Conservation (phyloP, 2,329 filamentous ascomycete genomes). For the Elsinoe batatas region DNA sequence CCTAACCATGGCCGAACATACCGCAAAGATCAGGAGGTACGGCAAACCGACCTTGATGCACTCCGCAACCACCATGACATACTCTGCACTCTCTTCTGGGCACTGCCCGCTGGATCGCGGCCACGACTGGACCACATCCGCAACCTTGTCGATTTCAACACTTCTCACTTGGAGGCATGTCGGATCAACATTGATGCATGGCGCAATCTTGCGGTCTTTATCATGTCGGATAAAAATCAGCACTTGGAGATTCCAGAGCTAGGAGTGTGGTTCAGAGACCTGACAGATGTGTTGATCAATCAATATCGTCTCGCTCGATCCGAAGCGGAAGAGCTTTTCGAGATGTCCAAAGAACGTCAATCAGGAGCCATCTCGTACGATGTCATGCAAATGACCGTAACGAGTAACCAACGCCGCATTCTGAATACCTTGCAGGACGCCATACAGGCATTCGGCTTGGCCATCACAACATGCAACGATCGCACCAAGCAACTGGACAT, state of each 20-base stretch:
- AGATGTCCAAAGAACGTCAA: slow-evolving; percentile 28
- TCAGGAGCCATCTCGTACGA: slow-evolving; percentile 34
- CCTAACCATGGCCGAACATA: slow-evolving; percentile 53
- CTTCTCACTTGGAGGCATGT: slow-evolving; percentile 50
- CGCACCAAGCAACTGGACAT: slow-evolving; percentile 16
- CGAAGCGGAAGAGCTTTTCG: slow-evolving; percentile 47
- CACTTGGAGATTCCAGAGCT: slow-evolving; percentile 38
- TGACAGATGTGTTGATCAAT: slow-evolving; percentile 41
- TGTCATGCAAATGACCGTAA: slow-evolving; percentile 43
- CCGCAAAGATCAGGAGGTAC: slow-evolving; percentile 47
- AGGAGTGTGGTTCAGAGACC: slow-evolving; percentile 45
- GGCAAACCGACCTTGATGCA: slow-evolving; percentile 45
- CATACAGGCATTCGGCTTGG: slow-evolving; percentile 36
- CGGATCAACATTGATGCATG: slow-evolving; percentile 49
- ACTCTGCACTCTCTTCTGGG: slow-evolving; percentile 50
- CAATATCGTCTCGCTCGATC: slow-evolving; percentile 48
- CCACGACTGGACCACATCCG: slow-evolving; percentile 43
- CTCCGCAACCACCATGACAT: slow-evolving; percentile 54
- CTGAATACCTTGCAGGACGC: slow-evolving; percentile 45
- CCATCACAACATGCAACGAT: slow-evolving; percentile 18
- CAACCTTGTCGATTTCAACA: slow-evolving; percentile 46
- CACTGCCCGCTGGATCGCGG: slow-evolving; percentile 43
- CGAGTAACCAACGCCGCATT: slow-evolving; percentile 48
- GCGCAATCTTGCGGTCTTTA: slow-evolving; percentile 48
- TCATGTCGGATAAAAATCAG: slow-evolving; percentile 44